These are phyloP conservation scores for Aspergillus japonicus DNA, from an alignment of 2,329 filamentous ascomycete species.

Conservation along the genomic window DNA sequence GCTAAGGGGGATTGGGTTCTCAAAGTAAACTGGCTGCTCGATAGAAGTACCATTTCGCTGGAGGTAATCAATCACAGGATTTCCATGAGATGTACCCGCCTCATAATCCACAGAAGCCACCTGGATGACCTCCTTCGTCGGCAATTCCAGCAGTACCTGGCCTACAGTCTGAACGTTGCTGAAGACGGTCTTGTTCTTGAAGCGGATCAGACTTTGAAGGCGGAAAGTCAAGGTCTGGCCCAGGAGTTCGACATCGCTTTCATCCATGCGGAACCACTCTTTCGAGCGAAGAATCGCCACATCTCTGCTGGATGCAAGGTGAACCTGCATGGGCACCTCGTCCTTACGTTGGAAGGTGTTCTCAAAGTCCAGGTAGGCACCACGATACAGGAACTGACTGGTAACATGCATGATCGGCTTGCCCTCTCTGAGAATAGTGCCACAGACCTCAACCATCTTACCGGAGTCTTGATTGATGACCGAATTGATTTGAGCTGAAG, in stretches of 20 bases:
- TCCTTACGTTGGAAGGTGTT: constrained; percentile 99
- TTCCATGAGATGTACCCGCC: constrained; percentile 85
- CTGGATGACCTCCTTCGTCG: constrained; percentile 95
- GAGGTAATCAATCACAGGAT: constrained; percentile 95
- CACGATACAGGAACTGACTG: constrained; percentile 96
- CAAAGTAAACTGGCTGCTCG: constrained; percentile 94
- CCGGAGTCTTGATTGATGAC: constrained; percentile 97
- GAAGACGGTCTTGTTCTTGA: constrained; percentile 92
- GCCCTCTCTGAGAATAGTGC: constrained; percentile 83
- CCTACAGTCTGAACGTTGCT: constrained; percentile 89
- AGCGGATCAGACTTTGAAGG: constrained; percentile 83
- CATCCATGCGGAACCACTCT: constrained; percentile 91
- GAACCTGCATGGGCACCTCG: constrained; percentile 91
- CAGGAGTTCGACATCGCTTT: constrained; percentile 80
- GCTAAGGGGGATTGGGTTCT: constrained; percentile 93
- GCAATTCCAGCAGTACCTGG: constrained; percentile 88
- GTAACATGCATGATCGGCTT: constrained; percentile 96
- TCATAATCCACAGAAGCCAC: constrained; percentile 97
- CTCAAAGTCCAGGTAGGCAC: constrained; percentile 86
- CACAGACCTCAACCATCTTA: constrained; percentile 99
- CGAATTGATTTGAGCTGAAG: constrained; percentile 92
- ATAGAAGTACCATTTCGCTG: constrained; percentile 87
- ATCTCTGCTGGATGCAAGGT: constrained; percentile 83
- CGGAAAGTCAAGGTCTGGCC: constrained; percentile 96
- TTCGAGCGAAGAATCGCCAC: constrained; percentile 92